Conservation (phyloP, 352 stramenopile genomes). For the Saprolegnia diclina region DNA sequence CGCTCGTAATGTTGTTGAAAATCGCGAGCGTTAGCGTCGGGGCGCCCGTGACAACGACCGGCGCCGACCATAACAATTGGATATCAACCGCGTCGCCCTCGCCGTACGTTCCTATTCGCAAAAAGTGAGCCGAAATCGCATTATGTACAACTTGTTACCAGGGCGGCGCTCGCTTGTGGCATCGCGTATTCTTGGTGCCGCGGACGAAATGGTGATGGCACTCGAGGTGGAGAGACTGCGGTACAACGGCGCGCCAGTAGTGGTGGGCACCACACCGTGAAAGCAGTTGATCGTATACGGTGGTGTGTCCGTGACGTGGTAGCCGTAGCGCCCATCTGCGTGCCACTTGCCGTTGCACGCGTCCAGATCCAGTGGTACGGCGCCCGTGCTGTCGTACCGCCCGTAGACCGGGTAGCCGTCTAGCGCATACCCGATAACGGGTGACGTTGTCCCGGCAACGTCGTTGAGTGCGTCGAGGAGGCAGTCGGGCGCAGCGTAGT, state of each 20-base stretch:
- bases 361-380: constrained; percentile 48
- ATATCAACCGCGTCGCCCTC: constrained; percentile 58
- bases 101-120: constrained; percentile 39
- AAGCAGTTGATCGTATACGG: constrained; percentile 73
- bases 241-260: constrained; percentile 29
- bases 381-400: constrained; percentile 43
- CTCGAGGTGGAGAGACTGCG: constrained; percentile 36
- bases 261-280: constrained; percentile 28
- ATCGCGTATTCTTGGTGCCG: constrained; percentile 5
- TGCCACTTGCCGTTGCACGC: constrained; percentile 56
- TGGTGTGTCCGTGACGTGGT: constrained; percentile 44
- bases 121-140: background rate
- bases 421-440: constrained; percentile 61
- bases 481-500: constrained; percentile 64
- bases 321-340: constrained; percentile 60
- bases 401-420: constrained; percentile 76
- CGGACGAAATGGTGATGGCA: constrained; percentile 10
- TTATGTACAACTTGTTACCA: constrained; percentile 5
- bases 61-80: constrained; percentile 49
- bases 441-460: constrained; percentile 33
- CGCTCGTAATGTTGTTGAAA: constrained; percentile 38
- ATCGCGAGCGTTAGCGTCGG: constrained; percentile 30
- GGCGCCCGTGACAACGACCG: constrained; percentile 39
- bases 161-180: constrained; percentile 5
- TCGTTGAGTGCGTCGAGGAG: constrained; percentile 43